phyloP scores from a whole-genome alignment of 108 stramenopile species.

The Fragilariopsis cylindrus region DNA sequence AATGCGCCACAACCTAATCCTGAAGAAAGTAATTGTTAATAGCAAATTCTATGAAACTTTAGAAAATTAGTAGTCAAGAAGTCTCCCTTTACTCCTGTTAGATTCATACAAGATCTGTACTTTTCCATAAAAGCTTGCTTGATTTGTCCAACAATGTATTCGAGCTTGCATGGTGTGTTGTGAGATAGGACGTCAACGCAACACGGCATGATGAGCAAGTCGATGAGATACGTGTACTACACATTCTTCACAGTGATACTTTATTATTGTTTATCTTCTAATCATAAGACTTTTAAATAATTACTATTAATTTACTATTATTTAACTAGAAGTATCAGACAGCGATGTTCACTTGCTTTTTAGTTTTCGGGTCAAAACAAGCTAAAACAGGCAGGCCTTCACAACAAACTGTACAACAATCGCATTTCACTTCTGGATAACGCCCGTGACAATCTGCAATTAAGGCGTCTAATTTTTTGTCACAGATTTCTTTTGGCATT shows the following conservation, averaged over 20 bases:
- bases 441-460: constrained; percentile 56
- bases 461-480: constrained; percentile 44
- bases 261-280: too few relatives aligned
- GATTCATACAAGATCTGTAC: too few relatives aligned
- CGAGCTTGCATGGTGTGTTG: too few relatives aligned
- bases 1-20: constrained; percentile 50
- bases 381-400: constrained; percentile 48
- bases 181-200: too few relatives aligned
- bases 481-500: constrained; percentile 64
- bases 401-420: constrained; percentile 67
- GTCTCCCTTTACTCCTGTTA: too few relatives aligned
- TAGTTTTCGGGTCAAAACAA: constrained; percentile 49
- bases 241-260: too few relatives aligned
- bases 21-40: not conserved
- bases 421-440: constrained; percentile 57
- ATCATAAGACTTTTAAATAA: not conserved
- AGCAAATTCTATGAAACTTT: too few relatives aligned
- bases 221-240: too few relatives aligned
- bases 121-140: too few relatives aligned
- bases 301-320: not conserved
- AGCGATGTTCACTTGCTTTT: constrained; percentile 31
- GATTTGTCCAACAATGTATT: too few relatives aligned
- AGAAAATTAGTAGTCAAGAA: too few relatives aligned
- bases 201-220: too few relatives aligned
- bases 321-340: not conserved